A percentile compares a stretch with the other conserved stretches of the same genome.
phyloP scores from a whole-genome alignment of 805 yeast species.

The Schwanniomyces polymorphus region DNA sequence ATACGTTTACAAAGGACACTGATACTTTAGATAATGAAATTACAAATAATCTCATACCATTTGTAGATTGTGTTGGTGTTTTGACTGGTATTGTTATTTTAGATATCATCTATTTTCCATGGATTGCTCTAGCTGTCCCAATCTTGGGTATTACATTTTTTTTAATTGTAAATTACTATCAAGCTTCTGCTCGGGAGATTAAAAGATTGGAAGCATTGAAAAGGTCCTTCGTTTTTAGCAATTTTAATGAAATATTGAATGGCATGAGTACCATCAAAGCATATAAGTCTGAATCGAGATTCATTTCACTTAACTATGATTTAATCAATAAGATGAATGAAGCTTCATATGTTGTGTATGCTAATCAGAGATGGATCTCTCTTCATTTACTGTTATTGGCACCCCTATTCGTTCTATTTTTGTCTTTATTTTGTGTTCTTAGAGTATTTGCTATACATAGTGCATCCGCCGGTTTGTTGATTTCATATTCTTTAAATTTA shows the following conservation, averaged over 20 bases:
- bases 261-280: conserved; percentile 69
- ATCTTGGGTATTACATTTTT: conserved; percentile 46
- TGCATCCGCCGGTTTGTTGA: conserved; percentile 65
- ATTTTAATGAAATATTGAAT: too few relatives aligned
- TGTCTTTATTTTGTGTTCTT: conserved; percentile 59
- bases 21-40: conserved; percentile 76
- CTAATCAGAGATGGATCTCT: conserved; percentile 74
- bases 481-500: conserved; percentile 58
- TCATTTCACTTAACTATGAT: conserved; percentile 45
- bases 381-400: conserved; percentile 60
- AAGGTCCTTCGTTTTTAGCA: conserved; percentile 70
- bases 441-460: conserved; percentile 61
- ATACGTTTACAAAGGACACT: conserved; percentile 81
- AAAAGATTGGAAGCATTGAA: conserved; percentile 74
- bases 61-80: conserved; percentile 49
- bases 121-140: conserved; percentile 69
- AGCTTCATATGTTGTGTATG: conserved; percentile 61
- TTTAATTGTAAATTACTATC: conserved; percentile 53
- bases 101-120: conserved; percentile 71
- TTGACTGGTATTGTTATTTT: conserved; percentile 61
- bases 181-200: conserved; percentile 71
- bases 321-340: conserved; percentile 64
- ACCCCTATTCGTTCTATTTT: conserved; percentile 48
- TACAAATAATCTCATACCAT: conserved; percentile 59
- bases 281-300: conserved; percentile 47